Evolutionary conservation across 495 filamentous ascomycete genomes (phyloP).

Genomic region (Penicillium robsamsonii): DNA sequence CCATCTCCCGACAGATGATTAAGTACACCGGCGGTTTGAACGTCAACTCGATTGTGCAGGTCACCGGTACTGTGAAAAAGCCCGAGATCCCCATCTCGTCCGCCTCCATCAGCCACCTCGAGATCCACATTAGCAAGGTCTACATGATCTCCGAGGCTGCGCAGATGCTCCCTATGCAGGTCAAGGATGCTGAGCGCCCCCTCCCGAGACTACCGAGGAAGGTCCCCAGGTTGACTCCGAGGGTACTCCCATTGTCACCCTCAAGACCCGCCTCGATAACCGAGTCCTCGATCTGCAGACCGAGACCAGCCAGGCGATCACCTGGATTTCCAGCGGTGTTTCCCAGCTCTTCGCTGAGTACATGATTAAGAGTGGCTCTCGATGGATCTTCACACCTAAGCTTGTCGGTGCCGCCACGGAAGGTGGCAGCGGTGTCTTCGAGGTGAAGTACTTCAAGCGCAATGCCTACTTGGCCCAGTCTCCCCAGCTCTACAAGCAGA

Average conservation of each 20-base stretch:
- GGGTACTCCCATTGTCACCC: constrained; percentile 62
- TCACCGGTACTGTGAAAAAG: constrained; percentile 71
- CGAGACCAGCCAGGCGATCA: constrained; percentile 83
- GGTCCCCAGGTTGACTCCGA: constrained; percentile 46
- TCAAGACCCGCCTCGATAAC: constrained; percentile 80
- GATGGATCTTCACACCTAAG: constrained; percentile 86
- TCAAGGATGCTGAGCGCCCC: constrained; percentile 60
- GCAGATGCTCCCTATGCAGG: constrained; percentile 68
- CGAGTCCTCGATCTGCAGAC: constrained; percentile 88
- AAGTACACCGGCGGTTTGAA: constrained; percentile 82
- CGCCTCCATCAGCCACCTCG: constrained; percentile 70
- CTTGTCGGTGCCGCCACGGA: constrained; percentile 89
- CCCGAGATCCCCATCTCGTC: constrained; percentile 75
- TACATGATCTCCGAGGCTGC: constrained; percentile 68
- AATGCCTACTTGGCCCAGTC: constrained; percentile 87
- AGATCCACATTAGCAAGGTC: constrained; percentile 77
- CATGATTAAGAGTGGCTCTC: constrained; percentile 71
- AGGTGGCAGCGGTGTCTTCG: constrained; percentile 91
- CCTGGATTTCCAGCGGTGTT: constrained; percentile 76
- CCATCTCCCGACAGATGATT: constrained; percentile 73
- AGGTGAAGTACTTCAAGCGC: constrained; percentile 84
- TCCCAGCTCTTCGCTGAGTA: constrained; percentile 78
- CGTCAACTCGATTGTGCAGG: constrained; percentile 74
- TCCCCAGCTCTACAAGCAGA: constrained; percentile 95
- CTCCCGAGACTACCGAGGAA: constrained; percentile 47